phyloP scores from a whole-genome alignment of 1,139 yeast species.

The Taiozyma sp. region DNA sequence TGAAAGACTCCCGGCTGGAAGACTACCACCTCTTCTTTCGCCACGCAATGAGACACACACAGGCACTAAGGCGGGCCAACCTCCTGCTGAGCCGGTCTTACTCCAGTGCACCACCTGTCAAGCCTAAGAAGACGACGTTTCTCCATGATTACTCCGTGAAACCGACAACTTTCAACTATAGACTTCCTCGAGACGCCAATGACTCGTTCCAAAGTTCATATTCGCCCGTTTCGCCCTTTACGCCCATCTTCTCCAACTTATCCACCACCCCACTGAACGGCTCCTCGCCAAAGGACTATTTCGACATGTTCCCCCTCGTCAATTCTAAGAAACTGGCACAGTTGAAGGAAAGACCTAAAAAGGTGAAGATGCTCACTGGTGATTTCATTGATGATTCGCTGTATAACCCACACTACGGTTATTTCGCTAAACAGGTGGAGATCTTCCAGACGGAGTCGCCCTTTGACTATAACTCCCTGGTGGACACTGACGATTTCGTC shows the following conservation, averaged over 20 bases:
- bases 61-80: background rate
- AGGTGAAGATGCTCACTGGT: conserved; percentile 63
- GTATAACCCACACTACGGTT: conserved; percentile 79
- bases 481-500: conserved; percentile 68
- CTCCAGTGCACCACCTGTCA: background rate
- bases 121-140: conserved; percentile 7
- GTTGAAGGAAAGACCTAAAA: conserved; percentile 46
- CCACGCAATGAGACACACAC: background rate
- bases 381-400: conserved; percentile 85
- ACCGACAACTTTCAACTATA: conserved; percentile 30
- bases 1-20: too few species aligned
- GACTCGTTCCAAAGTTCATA: conserved; percentile 1
- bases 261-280: conserved; percentile 18
- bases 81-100: conserved; percentile 1
- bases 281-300: conserved; percentile 27
- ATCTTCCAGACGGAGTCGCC: conserved; percentile 65
- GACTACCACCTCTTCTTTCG: background rate
- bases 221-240: conserved; percentile 9
- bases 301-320: conserved; percentile 41
- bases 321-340: conserved; percentile 45
- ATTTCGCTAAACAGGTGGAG: conserved; percentile 73
- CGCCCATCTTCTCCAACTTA: conserved; percentile 9
- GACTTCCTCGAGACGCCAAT: conserved; percentile 25
- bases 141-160: conserved; percentile 34
- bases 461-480: conserved; percentile 53